Percentiles rank a stretch among this genome's conserved stretches.
phyloP scores from a whole-genome alignment of 176 grass and related monocot genomes.

The Avena insularis region DNA sequence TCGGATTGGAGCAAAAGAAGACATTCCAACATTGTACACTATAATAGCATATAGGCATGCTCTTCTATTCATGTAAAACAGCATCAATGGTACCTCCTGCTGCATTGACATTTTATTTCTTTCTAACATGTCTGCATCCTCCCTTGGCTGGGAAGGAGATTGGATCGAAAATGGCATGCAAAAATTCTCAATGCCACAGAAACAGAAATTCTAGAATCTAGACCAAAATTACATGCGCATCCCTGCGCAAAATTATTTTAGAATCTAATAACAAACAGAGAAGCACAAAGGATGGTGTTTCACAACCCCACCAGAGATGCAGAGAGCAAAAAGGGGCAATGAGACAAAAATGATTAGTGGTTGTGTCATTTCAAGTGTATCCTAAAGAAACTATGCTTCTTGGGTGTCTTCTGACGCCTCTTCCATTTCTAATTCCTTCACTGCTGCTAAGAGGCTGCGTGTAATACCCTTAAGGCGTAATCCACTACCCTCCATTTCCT shows the following conservation, averaged over 20 bases:
- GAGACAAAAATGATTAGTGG: too few species aligned
- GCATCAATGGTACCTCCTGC: constrained; percentile 17
- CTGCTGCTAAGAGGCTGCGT: constrained; percentile 77
- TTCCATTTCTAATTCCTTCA: constrained; percentile 86
- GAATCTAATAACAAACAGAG: constrained; percentile 45
- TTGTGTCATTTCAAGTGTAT: too few species aligned
- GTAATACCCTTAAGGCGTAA: constrained; percentile 64
- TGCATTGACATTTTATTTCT: constrained; percentile 5
- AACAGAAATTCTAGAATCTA: constrained; percentile 4
- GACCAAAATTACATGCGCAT: constrained; percentile 40
- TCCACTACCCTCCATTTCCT: constrained; percentile 73
- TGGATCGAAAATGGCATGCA: constrained; percentile 10
- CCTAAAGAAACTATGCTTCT: constrained; percentile 14
- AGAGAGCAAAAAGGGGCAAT: too few species aligned
- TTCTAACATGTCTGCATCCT: not conserved
- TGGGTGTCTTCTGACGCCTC: constrained; percentile 46
- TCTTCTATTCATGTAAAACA: constrained; percentile 2
- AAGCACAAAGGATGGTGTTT: constrained; percentile 48
- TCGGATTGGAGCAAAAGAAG: too few species aligned
- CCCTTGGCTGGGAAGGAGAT: not conserved
- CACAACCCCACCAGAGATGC: constrained; percentile 27
- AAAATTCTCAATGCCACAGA: not conserved
- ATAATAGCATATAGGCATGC: not conserved
- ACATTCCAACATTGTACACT: not conserved
- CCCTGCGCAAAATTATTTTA: constrained; percentile 50